Evolutionary conservation across 805 yeast genomes (phyloP).

Genomic region (Ogataea salicorniae): DNA sequence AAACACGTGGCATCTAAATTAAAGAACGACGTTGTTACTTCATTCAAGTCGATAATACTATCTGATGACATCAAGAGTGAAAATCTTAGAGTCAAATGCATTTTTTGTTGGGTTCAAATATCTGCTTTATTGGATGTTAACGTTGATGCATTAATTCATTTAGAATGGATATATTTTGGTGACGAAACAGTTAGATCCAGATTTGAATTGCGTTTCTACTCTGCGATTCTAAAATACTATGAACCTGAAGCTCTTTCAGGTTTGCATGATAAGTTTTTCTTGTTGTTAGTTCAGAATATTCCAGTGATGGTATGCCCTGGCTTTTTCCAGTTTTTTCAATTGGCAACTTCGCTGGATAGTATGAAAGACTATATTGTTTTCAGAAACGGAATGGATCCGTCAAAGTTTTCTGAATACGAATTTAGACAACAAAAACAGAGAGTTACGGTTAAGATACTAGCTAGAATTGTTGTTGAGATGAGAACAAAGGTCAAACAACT

Average conservation of each 20-base stretch:
- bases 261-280: slow-evolving; percentile 9
- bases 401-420: slow-evolving; percentile 11
- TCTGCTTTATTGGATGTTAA: slow-evolving; percentile 10
- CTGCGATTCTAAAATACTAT: slow-evolving; percentile 16
- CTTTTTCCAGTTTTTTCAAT: slow-evolving; percentile 13
- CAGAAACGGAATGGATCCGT: slow-evolving; percentile 18
- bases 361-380: slow-evolving; percentile 14
- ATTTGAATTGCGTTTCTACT: slow-evolving; percentile 23
- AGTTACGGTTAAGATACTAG: slow-evolving; percentile 18
- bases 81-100: slow-evolving; percentile 10
- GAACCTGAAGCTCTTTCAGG: slow-evolving; percentile 1
- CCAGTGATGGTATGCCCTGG: slow-evolving; percentile 11
- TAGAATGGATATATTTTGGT: slow-evolving; percentile 30
- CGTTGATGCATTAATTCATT: slow-evolving; percentile 19
- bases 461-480: slow-evolving; percentile 14
- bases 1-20: slow-evolving; percentile 2
- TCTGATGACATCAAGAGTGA: slow-evolving; percentile 8
- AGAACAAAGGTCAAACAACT: slow-evolving; percentile 3
- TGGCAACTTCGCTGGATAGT: slow-evolving; percentile 6
- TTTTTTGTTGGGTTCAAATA: slow-evolving; percentile 19
- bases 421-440: slow-evolving; percentile 13
- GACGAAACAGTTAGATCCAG: slow-evolving; percentile 8
- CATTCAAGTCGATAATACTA: slow-evolving; percentile 15
- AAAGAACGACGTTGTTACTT: slow-evolving; percentile 12
- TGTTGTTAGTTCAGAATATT: slow-evolving; percentile 13